Evolutionary conservation across 345 rosid species (phyloP).

Genomic region (Pugionium dolabratum): DNA sequence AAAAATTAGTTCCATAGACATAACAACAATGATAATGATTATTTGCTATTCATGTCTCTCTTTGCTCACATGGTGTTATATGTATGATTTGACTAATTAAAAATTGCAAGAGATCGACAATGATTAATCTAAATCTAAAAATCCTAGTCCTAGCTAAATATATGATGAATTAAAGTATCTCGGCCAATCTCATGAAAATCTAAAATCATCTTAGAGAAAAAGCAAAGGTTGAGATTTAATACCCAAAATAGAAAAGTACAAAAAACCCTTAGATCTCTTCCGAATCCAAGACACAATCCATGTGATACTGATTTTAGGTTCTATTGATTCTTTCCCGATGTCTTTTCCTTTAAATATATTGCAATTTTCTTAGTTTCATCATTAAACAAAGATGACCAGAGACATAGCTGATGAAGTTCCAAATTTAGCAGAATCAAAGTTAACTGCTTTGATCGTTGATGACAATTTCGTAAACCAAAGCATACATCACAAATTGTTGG

Average conservation of each 20-base stretch:
- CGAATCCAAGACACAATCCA: conserved; percentile 36
- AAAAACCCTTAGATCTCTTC: conserved; percentile 21
- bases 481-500: conserved; percentile 55
- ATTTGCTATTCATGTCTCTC: conserved; percentile 20
- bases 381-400: not conserved
- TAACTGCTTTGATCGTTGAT: conserved; percentile 70
- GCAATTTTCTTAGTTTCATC: conserved; percentile 14
- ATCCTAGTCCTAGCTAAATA: not conserved
- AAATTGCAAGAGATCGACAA: conserved; percentile 10
- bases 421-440: conserved; percentile 28
- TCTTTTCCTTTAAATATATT: conserved; percentile 12
- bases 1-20: too few species aligned
- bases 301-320: conserved; percentile 19
- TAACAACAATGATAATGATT: conserved; percentile 23
- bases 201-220: conserved; percentile 9
- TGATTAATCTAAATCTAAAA: conserved; percentile 29
- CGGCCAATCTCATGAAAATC: conserved; percentile 3
- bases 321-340: conserved; percentile 20
- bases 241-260: conserved; percentile 20
- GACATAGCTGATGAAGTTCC: conserved; percentile 14
- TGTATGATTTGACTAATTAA: conserved; percentile 17
- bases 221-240: conserved; percentile 26
- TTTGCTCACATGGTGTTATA: not conserved
- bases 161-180: conserved; percentile 17
- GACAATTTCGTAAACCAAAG: conserved; percentile 51